These are phyloP conservation scores for Musa itinerans DNA, from an alignment of 176 grass and related monocot species.

Conservation along the genomic window DNA sequence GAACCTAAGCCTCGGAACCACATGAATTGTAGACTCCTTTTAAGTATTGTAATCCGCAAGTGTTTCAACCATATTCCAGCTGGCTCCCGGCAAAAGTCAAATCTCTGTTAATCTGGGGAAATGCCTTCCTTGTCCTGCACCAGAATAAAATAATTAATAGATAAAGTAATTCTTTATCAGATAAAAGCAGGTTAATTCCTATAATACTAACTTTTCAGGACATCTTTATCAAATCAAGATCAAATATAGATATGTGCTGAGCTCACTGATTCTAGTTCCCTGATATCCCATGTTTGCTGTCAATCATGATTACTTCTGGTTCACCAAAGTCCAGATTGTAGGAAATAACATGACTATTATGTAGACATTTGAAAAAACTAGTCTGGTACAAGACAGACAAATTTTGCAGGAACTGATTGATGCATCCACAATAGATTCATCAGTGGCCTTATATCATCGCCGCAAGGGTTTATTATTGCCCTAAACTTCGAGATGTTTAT, in stretches of 20 bases:
- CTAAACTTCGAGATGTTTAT: no score
- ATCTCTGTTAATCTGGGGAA: background rate
- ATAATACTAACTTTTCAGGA: background rate
- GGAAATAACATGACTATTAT: background rate
- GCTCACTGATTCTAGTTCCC: no score
- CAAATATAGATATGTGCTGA: background rate
- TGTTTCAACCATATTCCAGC: slow-evolving; percentile 4
- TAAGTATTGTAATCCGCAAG: slow-evolving; percentile 11
- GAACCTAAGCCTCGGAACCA: background rate
- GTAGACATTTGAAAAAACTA: background rate
- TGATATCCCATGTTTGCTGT: no score
- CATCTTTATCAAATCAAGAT: background rate
- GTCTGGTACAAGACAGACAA: background rate
- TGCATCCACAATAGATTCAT: no score
- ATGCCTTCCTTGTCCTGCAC: slow-evolving; percentile 13
- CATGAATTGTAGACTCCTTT: slow-evolving; percentile 4
- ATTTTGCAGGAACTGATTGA: no score
- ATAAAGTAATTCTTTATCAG: background rate
- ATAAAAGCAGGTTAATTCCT: background rate
- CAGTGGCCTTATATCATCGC: no score
- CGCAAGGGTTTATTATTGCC: no score
- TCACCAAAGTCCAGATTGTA: no score
- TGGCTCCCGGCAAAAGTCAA: slow-evolving; percentile 16
- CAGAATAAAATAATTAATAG: background rate
- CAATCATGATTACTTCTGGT: no score